Evolutionary conservation across 345 rosid species (phyloP).

Genomic region (sweet orange (Citrus sinensis)): DNA sequence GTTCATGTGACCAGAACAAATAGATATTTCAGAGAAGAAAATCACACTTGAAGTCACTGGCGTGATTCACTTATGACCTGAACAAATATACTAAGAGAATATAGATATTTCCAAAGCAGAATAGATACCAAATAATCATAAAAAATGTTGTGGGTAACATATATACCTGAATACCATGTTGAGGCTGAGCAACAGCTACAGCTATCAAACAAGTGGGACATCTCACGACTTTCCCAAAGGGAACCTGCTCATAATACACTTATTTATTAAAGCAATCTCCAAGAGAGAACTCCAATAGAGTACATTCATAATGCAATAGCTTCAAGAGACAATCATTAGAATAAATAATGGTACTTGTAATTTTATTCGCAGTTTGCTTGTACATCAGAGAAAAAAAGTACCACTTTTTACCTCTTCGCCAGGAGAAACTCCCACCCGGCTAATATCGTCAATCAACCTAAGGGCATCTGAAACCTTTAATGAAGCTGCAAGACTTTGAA

Average conservation of each 20-base stretch:
- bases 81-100: not conserved
- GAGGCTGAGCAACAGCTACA: constrained; percentile 87
- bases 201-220: constrained; percentile 86
- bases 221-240: constrained; percentile 88
- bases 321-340: not conserved
- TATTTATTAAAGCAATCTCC: no score
- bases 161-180: constrained; percentile 79
- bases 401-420: constrained; percentile 57
- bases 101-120: not conserved
- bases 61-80: not conserved
- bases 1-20: not conserved
- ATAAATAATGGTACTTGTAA: not conserved
- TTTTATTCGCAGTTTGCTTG: not conserved
- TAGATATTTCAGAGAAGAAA: not conserved
- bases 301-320: not conserved
- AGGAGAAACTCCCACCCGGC: constrained; percentile 82
- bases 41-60: not conserved
- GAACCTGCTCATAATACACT: constrained; percentile 46
- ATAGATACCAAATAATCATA: not conserved
- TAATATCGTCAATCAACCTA: constrained; percentile 61
- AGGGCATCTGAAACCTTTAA: constrained; percentile 86
- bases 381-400: not conserved
- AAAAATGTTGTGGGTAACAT: not conserved
- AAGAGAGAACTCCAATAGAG: not conserved
- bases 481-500: constrained; percentile 68